Conservation (phyloP, 2,329 filamentous ascomycete species). For the Pseudogymnoascus sp. region DNA sequence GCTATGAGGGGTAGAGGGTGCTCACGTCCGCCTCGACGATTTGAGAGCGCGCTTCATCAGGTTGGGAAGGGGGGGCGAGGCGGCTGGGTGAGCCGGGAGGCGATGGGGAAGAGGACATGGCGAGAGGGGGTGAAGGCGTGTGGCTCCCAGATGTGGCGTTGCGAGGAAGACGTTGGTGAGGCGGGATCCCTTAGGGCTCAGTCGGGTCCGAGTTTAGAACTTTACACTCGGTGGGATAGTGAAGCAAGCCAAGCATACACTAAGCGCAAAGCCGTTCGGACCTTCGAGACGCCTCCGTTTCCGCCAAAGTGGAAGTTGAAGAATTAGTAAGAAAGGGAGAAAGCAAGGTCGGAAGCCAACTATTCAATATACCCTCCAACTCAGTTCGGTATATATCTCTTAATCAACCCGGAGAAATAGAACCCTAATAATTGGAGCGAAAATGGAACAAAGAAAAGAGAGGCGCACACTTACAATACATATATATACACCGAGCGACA, state of each 20-base stretch:
- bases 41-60: not conserved
- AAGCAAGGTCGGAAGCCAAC: not conserved
- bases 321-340: not conserved
- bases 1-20: not conserved
- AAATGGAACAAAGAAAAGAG: not conserved
- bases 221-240: not conserved
- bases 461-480: not conserved
- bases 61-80: not conserved
- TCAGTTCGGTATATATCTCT: not conserved
- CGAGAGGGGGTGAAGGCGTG: not conserved
- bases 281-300: not conserved
- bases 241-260: not conserved
- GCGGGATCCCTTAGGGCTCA: not conserved
- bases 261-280: not conserved
- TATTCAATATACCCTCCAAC: not conserved
- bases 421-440: conserved; percentile 1
- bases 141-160: not conserved
- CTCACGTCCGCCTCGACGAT: not conserved
- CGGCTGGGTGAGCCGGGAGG: not conserved
- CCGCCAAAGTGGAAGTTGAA: not conserved
- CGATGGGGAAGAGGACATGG: not conserved
- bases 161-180: not conserved
- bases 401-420: not conserved
- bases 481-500: conserved; percentile 2
- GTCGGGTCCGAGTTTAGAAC: not conserved